Evolutionary conservation across 768 basidiomycete species (phyloP), one percentile per base, ranked within the genome.

Genomic region (Naganishia vaughanmartiniae): DNA sequence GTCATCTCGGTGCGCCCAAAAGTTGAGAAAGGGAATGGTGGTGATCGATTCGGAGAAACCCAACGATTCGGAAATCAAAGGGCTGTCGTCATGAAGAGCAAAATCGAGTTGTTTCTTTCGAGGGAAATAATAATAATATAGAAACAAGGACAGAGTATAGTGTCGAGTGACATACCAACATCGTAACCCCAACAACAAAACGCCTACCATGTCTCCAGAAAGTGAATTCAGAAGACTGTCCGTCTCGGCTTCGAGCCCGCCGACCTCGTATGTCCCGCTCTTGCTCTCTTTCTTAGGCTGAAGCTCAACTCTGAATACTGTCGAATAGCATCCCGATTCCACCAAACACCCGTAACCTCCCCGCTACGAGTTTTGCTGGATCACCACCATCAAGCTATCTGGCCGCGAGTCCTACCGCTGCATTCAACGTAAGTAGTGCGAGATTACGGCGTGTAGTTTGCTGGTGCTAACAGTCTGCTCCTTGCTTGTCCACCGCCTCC

Each of bases 241-340:
- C 11, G 81, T 82, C 31, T 80, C 80, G 42, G 80, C 80, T 54
- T 82, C 81, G n/a, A 74, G 74, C 67, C 79, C 79, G 7, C 79
- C 79, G 6, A 74, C 55, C 57, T 78, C 71, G 81, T 81, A 69
- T 72, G 81, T 74, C 7, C 28, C n/a, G 31, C 28, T 31, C n/a
- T 10, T 6, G 28, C 31, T 56, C 54, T 26, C 65, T 53, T 11
- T n/a, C 24, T 39, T 31, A 60, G 30, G 34, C 56, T 39, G 46
- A 9, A n/a, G 21, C 34, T 57, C 28, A 51, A 11, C 70, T 60
- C 12, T 39, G 58, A 21, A 34, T 34, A 0, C 2, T 48, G 36
- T 15, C 14, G 14, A 31, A 46, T 54, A 82, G 81, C 66, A 80
- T 82, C 56, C 80, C 81, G 9, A 82, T 82, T 70, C 81, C 81